Percentiles rank a stretch among this genome's conserved stretches.
Conservation (phyloP, 495 filamentous ascomycete species). For the Collariella sp. region DNA sequence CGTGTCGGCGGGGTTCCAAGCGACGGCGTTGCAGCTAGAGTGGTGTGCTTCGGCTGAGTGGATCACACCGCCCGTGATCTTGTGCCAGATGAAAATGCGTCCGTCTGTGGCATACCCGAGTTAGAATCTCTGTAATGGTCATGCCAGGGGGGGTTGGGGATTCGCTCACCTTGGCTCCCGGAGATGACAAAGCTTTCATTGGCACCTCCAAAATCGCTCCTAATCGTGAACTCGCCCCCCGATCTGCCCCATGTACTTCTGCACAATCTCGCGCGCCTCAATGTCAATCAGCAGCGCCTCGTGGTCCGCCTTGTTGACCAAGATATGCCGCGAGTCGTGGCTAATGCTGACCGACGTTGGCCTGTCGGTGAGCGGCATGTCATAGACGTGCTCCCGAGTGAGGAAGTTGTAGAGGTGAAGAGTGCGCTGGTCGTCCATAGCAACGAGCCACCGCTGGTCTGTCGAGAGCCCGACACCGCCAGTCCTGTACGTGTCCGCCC, state of each 20-base stretch:
- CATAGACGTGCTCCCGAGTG: constrained; percentile 64
- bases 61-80: constrained; percentile 64
- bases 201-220: constrained; percentile 79
- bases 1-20: constrained; percentile 80
- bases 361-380: constrained; percentile 54
- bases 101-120: constrained; percentile 18
- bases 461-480: constrained; percentile 75
- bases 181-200: constrained; percentile 83
- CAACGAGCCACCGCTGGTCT: constrained; percentile 69
- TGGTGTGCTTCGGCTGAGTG: constrained; percentile 67
- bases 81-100: constrained; percentile 79
- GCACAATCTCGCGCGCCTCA: constrained; percentile 59
- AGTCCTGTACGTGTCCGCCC: constrained; percentile 64
- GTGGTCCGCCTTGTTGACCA: constrained; percentile 73
- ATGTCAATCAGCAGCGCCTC: constrained; percentile 71
- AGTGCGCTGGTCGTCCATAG: constrained; percentile 58
- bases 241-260: constrained; percentile 62
- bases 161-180: constrained; percentile 73
- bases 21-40: constrained; percentile 76
- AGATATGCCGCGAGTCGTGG: constrained; percentile 63
- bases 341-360: constrained; percentile 75
- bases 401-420: constrained; percentile 77
- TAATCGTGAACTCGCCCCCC: constrained; percentile 67
- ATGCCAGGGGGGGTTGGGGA: neutral
- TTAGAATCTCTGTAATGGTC: neutral